Evolutionary conservation across 768 basidiomycete species (phyloP).

Genomic region (Obba rivulosa): DNA sequence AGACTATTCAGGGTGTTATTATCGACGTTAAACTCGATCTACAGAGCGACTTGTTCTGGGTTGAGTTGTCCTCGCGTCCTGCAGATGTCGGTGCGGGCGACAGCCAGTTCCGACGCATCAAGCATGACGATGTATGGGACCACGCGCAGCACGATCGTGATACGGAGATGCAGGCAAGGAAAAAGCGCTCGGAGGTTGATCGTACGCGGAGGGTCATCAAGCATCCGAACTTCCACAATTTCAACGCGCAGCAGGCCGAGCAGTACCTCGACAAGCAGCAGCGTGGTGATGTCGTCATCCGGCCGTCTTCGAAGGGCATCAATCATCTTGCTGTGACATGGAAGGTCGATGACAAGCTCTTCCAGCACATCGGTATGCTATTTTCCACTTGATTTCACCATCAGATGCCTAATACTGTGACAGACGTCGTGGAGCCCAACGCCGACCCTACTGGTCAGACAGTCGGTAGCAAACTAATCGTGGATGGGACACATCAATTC

Average conservation of each 20-base stretch:
- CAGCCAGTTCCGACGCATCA: conserved; percentile 52
- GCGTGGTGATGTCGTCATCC: conserved; percentile 92
- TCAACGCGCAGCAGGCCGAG: conserved; percentile 88
- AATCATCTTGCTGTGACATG: conserved; percentile 97
- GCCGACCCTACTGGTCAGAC: conserved; percentile 67
- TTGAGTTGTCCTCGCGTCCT: conserved; percentile 71
- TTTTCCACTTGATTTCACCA: neutral
- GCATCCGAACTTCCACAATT: conserved; percentile 97
- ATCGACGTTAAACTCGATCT: conserved; percentile 64
- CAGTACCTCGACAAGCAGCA: conserved; percentile 84
- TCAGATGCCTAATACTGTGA: conserved; percentile 3
- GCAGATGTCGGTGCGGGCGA: conserved; percentile 61
- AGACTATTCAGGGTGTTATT: conserved; percentile 76
- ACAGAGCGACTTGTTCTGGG: conserved; percentile 54
- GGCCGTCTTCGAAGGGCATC: conserved; percentile 90
- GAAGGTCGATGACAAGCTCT: conserved; percentile 96
- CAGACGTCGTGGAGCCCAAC: conserved; percentile 81
- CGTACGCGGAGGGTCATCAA: conserved; percentile 84
- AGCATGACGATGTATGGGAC: conserved; percentile 62
- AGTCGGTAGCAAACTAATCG: conserved; percentile 57
- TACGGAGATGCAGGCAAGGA: conserved; percentile 66
- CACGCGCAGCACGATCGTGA: conserved; percentile 59
- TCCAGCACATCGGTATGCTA: conserved; percentile 87
- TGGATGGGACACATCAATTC: conserved; percentile 77
- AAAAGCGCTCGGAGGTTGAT: conserved; percentile 81